Evolutionary conservation across 495 filamentous ascomycete species (phyloP).

Genomic region (Penicillium fimorum): DNA sequence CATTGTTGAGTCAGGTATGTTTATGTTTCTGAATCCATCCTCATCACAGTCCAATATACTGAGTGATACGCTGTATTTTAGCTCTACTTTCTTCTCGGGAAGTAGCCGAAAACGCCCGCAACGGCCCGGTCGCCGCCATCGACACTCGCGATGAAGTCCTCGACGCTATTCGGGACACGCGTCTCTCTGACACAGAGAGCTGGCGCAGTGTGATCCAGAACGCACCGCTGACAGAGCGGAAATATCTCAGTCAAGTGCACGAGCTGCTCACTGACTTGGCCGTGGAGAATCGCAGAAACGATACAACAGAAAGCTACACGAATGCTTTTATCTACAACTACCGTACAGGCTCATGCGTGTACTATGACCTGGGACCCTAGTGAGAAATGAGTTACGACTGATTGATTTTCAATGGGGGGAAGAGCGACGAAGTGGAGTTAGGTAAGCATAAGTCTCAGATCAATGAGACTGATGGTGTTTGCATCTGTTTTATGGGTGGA

Average conservation of each 20-base stretch:
- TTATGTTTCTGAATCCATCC: constrained; percentile 5
- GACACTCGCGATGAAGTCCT: constrained; percentile 87
- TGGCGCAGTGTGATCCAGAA: constrained; percentile 83
- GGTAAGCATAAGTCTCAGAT: not conserved
- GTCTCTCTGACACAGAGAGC: constrained; percentile 76
- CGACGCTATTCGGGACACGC: constrained; percentile 70
- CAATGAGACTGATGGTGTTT: constrained; percentile 3
- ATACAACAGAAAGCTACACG: constrained; percentile 50
- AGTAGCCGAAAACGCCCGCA: constrained; percentile 62
- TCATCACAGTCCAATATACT: not conserved
- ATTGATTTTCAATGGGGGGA: constrained; percentile 1
- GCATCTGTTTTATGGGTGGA: constrained; percentile 11
- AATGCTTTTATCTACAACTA: constrained; percentile 83
- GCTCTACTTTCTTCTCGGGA: constrained; percentile 63
- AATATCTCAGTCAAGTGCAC: constrained; percentile 84
- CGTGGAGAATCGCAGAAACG: constrained; percentile 43
- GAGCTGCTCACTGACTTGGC: constrained; percentile 67
- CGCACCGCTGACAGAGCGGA: constrained; percentile 71
- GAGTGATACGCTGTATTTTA: constrained; percentile 18
- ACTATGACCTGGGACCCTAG: constrained; percentile 62
- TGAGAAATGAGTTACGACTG: constrained; percentile 28
- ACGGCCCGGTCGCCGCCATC: constrained; percentile 80
- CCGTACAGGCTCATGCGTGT: constrained; percentile 69
- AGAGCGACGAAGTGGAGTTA: not conserved
- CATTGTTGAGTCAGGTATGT: constrained; percentile 72